These are phyloP conservation scores for Hapsidospora chrysogenum DNA, from an alignment of 495 filamentous ascomycete genomes.

Conservation along the genomic window DNA sequence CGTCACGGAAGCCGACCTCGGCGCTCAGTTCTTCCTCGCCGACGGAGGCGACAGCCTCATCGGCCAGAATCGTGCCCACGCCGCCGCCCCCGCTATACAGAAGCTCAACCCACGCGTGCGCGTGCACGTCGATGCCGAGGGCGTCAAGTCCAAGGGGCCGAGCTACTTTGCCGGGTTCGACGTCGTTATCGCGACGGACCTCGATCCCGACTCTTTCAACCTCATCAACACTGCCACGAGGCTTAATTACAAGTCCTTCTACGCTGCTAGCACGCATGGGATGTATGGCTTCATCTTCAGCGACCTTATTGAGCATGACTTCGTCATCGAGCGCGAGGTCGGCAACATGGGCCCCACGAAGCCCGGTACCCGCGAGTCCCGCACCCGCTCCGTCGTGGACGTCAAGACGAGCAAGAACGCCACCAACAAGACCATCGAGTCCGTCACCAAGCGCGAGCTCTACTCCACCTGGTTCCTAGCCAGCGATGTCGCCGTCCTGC, in stretches of 20 bases:
- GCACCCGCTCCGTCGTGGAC: slow-evolving; percentile 58
- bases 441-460: slow-evolving; percentile 80
- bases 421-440: slow-evolving; percentile 57
- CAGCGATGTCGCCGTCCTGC: slow-evolving; percentile 53
- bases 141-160: slow-evolving; percentile 44
- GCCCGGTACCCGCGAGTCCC: slow-evolving; percentile 45
- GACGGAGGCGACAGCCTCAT: slow-evolving; percentile 31
- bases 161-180: slow-evolving; percentile 66
- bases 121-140: slow-evolving; percentile 48
- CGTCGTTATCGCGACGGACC: slow-evolving; percentile 80
- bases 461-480: slow-evolving; percentile 72
- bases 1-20: slow-evolving; percentile 68
- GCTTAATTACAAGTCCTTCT: slow-evolving; percentile 60
- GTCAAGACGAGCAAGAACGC: slow-evolving; percentile 57
- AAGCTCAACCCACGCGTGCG: slow-evolving; percentile 83
- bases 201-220: slow-evolving; percentile 53
- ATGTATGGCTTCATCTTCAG: slow-evolving; percentile 92
- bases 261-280: slow-evolving; percentile 74
- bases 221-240: slow-evolving; percentile 72
- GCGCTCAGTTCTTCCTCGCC: slow-evolving; percentile 76
- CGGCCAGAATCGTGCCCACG: slow-evolving; percentile 73
- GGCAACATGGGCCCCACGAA: slow-evolving; percentile 56
- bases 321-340: slow-evolving; percentile 67
- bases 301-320: slow-evolving; percentile 77
- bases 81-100: slow-evolving; percentile 59